phyloP scores from a whole-genome alignment of 495 filamentous ascomycete species.

The Xylaria telfairii region DNA sequence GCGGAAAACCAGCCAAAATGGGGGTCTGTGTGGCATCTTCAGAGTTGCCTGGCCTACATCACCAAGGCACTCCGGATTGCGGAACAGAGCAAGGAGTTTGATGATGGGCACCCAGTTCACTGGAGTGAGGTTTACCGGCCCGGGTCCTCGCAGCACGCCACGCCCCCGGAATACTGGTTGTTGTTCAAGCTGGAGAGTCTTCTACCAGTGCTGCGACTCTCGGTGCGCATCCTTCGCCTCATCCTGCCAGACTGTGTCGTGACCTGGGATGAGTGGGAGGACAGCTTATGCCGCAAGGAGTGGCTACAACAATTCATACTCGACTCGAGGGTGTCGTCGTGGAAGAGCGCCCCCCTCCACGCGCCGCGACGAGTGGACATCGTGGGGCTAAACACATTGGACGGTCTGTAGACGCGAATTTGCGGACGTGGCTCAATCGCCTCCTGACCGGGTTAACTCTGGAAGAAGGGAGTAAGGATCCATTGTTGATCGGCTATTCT shows the following conservation, averaged over 20 bases:
- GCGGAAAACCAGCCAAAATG: slow-evolving; percentile 10
- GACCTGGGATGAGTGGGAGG: slow-evolving; percentile 34
- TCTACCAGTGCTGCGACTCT: slow-evolving; percentile 30
- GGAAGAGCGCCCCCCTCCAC: neutral
- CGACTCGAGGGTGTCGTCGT: slow-evolving; percentile 24
- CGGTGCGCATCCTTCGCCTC: slow-evolving; percentile 30
- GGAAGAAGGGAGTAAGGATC: neutral
- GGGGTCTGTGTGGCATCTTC: slow-evolving; percentile 26
- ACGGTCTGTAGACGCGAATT: neutral
- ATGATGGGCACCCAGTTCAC: slow-evolving; percentile 31
- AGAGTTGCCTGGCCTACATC: slow-evolving; percentile 20
- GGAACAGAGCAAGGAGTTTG: slow-evolving; percentile 27
- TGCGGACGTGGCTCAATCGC: neutral
- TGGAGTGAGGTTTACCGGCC: slow-evolving; percentile 35
- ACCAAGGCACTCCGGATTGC: slow-evolving; percentile 26
- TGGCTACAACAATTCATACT: slow-evolving; percentile 34
- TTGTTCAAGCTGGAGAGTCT: slow-evolving; percentile 36
- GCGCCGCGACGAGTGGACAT: neutral
- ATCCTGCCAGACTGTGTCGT: slow-evolving; percentile 22
- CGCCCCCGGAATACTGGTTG: slow-evolving; percentile 31
- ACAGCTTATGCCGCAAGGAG: slow-evolving; percentile 23
- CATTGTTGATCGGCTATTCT: neutral
- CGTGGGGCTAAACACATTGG: neutral
- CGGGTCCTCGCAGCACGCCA: neutral
- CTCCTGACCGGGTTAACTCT: neutral